Evolutionary conservation across 371 early-diverging fungal species (phyloP), one percentile per base, ranked within the genome.

Genomic region (Lichtheimia ornata): DNA sequence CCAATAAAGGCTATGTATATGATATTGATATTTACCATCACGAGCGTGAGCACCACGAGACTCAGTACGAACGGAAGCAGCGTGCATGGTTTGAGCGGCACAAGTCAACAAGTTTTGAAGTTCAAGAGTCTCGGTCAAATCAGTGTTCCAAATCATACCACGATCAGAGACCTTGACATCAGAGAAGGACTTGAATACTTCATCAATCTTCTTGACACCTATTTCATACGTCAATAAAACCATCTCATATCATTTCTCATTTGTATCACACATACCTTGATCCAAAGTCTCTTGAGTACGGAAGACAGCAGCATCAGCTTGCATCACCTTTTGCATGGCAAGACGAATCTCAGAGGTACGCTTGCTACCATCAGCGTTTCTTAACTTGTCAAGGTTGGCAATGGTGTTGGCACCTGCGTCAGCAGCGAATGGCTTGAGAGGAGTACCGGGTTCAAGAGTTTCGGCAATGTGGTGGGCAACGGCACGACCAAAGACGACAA

Each of bases 101-200:
- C 93, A 93, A 43, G 96, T 95, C 81, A 98, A 87, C 75, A 97
- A 81, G 84, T 98, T 98, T 76, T 96, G 97, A 64, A 98, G 86
- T 77, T 98, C 98, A 30, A 96, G 86, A 27, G 97, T 93, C 81
- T 98, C 98, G 55, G 93, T 74, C 65, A 98, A 79, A 72, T 98
- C 97, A 59, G 97, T 90, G 85, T 98, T 98, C 98, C 98, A 98
- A 81, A 97, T 95, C 89, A 98, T 83, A 62, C 91, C 89, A 67
- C 95, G 86, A 81, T 98, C 98, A 41, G 90, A 84, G 41, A 93
- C 88, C 69, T 91, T 91, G 59, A 98, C 86, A 71, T 97, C 93
- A 58, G 82, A 75, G 74, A 95, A 88, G 49, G 86, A 72, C 58
- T 80, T 63, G 65, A 87, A 94, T 61, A 98, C 94, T 72, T 90